Base-by-base conservation (phyloP, 2,329 filamentous ascomycete species). In the Aureobasidium lini region DNA sequence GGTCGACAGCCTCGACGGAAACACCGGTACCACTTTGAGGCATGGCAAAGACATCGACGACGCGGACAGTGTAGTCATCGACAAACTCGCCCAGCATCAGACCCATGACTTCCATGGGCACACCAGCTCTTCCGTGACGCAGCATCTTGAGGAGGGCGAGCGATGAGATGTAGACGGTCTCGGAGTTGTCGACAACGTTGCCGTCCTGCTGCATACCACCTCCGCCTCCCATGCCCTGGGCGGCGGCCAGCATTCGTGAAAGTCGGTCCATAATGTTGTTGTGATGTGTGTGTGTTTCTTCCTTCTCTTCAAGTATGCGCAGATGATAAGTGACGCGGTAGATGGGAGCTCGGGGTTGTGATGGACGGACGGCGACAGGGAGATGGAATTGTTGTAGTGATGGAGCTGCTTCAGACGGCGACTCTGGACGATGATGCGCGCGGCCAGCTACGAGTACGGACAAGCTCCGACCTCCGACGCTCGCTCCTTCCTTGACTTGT, bases 81-180 rank as follows among this genome's bases (percentile, higher is more conserved):
- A 99, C 93, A 68, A 99, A 97, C 75, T 97, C 94, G 73, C 94
- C 94, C 69, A 97, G 78, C 94, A 99, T 99, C 73, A 99, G 80
- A 63, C 94, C 94, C 94, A 99, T 99, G 73, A 99, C 94, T 81
- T 99, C 94, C 94, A 99, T 99, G 18, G 94, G 94, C 65, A 99
- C 94, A 79, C 94, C 94, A 42, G 94, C 94, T 66, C 94, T 88
- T 65, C 94, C 94, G 76, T 99, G 94, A 73, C 94, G 87, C 75
- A 99, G 82, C 94, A 99, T 99, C 83, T 99, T 99, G 68, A 99
- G 82, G 57, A 99, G 83, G 56, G 94, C 94, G 62, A 99, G 85
- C 50, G 94, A 99, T 56, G 94, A 99, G 69, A 99, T 99, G 79
- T 99, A 96, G 67, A 99, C 94, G 36, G 94, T 99, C 80, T 99